A percentile compares a stretch with the other conserved stretches of the same genome.
Evolutionary conservation across 495 filamentous ascomycete genomes (phyloP).

Genomic region (Aspergillus panamensis): DNA sequence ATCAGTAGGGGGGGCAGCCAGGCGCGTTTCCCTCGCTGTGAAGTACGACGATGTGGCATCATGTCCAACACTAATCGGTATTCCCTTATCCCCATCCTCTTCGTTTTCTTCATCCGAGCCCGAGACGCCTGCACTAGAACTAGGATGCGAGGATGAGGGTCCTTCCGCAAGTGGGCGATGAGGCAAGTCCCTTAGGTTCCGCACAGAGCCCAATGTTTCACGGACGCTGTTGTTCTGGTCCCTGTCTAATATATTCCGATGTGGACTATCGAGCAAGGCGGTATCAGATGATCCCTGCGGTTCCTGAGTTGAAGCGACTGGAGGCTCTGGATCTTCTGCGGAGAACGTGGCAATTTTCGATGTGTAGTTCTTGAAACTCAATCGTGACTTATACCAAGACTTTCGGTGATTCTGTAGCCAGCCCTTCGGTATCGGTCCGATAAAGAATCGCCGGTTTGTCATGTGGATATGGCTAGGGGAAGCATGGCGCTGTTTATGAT

Average conservation of each 20-base stretch:
- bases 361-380: constrained; percentile 55
- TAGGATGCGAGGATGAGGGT: neutral
- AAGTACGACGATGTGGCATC: constrained; percentile 24
- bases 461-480: constrained; percentile 60
- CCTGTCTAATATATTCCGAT: constrained; percentile 22
- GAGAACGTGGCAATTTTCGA: constrained; percentile 54
- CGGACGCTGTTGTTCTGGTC: constrained; percentile 19
- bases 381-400: constrained; percentile 56
- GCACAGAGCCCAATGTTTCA: neutral
- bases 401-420: constrained; percentile 65
- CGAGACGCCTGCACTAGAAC: constrained; percentile 1
- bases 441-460: constrained; percentile 62
- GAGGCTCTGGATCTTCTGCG: constrained; percentile 36
- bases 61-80: constrained; percentile 17
- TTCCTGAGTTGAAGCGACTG: constrained; percentile 7
- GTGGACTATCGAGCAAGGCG: constrained; percentile 21
- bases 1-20: constrained; percentile 1
- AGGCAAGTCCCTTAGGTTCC: constrained; percentile 10
- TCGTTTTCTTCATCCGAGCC: constrained; percentile 8
- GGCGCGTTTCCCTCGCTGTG: constrained; percentile 21
- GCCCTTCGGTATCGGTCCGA: constrained; percentile 65
- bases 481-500: constrained; percentile 51
- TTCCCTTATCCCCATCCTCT: constrained; percentile 14
- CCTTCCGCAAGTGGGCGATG: constrained; percentile 9
- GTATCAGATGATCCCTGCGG: constrained; percentile 14